phyloP scores from a whole-genome alignment of 345 rosid species.

The Pistacia atlantica region DNA sequence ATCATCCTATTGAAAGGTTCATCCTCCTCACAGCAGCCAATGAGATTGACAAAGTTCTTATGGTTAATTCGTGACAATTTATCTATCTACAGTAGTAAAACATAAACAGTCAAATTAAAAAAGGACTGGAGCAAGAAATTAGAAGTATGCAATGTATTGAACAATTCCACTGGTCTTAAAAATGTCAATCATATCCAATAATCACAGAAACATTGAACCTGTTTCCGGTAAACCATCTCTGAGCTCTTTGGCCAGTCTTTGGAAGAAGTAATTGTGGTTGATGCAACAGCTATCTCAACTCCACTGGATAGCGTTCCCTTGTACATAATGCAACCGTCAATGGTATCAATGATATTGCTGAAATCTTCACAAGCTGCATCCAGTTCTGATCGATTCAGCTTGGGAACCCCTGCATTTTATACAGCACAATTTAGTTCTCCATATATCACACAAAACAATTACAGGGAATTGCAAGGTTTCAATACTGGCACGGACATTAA shows the following conservation, averaged over 20 bases:
- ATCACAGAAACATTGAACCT: slow-evolving; percentile 40
- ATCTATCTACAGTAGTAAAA: slow-evolving; percentile 53
- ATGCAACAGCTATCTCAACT: slow-evolving; percentile 90
- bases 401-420: slow-evolving; percentile 79
- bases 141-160: background rate
- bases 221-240: slow-evolving; percentile 73
- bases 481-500: background rate
- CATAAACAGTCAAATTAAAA: slow-evolving; percentile 5
- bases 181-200: background rate
- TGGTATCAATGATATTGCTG: slow-evolving; percentile 80
- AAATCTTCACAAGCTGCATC: slow-evolving; percentile 99
- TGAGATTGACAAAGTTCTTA: slow-evolving; percentile 89
- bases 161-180: background rate
- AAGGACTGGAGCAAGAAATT: background rate
- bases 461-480: background rate
- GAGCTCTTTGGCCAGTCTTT: slow-evolving; percentile 69
- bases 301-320: slow-evolving; percentile 98
- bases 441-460: slow-evolving; percentile 6
- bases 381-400: slow-evolving; percentile 78
- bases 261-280: slow-evolving; percentile 46
- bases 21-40: slow-evolving; percentile 85
- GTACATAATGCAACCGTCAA: slow-evolving; percentile 58
- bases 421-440: background rate
- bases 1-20: slow-evolving; percentile 94
- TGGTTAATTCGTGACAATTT: slow-evolving; percentile 80